Evolutionary conservation across 1,139 yeast genomes (phyloP), one percentile per base, ranked within the genome.

Genomic region (Meyerozyma carpophila): DNA sequence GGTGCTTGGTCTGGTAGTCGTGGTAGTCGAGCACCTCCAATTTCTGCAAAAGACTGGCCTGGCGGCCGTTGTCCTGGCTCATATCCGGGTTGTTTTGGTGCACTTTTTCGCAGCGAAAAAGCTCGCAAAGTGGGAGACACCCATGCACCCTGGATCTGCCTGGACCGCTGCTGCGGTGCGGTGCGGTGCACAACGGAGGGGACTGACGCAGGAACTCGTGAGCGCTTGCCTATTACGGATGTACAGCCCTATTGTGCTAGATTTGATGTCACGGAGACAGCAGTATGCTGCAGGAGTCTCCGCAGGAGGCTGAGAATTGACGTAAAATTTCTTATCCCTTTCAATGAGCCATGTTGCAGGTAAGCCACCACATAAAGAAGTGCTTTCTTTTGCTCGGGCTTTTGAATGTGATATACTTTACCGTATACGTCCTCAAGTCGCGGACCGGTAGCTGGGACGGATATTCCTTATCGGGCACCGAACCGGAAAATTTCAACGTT

Each of bases 21-120:
- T 58, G 61, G 37, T 53, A 57, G 41, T 47, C 44, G 13, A 58
- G 25, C 16, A 55, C 54, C 44, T 55, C 54, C 5, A 51, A 44
- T 43, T 52, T 52, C 39, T 52, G 51, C 31, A 40, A 40, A 24
- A 52, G 43, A 16, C 47, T 52, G 9, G 56, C 49, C 45, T 52
- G 52, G 13, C 45, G 48, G 13, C 42, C 41, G 10, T 31, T 14
- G 21, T 14, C n/a, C n/a, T 10, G 13, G 13, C 11, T n/a, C 29
- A 27, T 27, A 10, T 21, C 13, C 11, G 28, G 13, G 29, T 27
- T 31, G 34, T 31, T 31, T 31, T 31, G 34, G 16, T 31, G 16
- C 34, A 16, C 16, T 13, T 14, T 13, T 14, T 8, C 16, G 7
- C 34, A n/a, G 34, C 34, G 10, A 31, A 31, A 31, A 13, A 5